Evolutionary conservation across 116 monocot genomes (phyloP), one percentile per base, ranked within the genome.

Genomic region (Papilionanthe hybrid): DNA sequence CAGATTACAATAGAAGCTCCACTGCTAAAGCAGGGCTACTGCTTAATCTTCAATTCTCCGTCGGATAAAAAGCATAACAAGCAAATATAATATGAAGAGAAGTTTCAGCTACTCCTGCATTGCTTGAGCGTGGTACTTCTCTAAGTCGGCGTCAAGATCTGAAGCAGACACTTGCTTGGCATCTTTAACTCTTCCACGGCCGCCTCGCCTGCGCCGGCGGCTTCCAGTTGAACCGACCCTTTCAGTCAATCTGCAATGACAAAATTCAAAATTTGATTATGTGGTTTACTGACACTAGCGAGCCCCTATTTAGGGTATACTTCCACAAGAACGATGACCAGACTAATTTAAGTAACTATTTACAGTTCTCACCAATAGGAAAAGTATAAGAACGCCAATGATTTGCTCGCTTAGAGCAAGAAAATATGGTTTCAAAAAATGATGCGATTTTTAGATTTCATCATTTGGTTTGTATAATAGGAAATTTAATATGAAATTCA

Each of bases 91-190:
- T 15, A 69, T 37, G 15, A 69, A 17, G 9, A 44, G 73, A 43
- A 44, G 42, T 22, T 72, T 72, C 80, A 89, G 77, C 84, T 91
- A 48, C 75, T 89, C 72, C 23, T 92, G 92, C 92, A 89, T 89
- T 63, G 87, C 81, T 75, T 87, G 82, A 1, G 79, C 13, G 72
- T 92, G 92, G 75, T 92, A 92, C 49, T 89, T 92, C 29, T 92
- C 92, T 83, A 92, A 80, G n/a, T 92, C 92, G 68, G 89, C 87
- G 77, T 92, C 92, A 66, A 92, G 92, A 53, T 87, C 89, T 63
- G 82, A 78, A 65, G 89, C 84, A 66, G 89, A 89, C 23, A 86
- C 17, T 11, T 78, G 81, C 7, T 67, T 73, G 23, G 42, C 63
- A 48, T 77, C 85, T 77, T 76, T 86, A 29, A 81, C 86, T 65